A percentile compares a stretch with the other conserved stretches of the same genome.
phyloP scores from a whole-genome alignment of 1,139 yeast genomes.

The Hansenula lynferdii region DNA sequence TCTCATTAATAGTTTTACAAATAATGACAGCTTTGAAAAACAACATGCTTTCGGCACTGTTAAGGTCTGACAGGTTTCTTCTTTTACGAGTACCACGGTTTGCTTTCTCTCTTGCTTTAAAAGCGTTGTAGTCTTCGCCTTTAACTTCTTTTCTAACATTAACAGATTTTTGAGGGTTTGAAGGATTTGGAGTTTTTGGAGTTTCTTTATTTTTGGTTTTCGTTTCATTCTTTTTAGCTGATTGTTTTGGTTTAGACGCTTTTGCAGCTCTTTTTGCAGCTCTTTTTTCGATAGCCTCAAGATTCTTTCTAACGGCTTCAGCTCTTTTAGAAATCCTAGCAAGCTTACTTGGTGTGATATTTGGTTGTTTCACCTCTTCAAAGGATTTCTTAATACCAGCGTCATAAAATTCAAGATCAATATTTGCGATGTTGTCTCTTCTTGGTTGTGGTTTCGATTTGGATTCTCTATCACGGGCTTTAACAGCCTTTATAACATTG shows the following conservation, averaged over 20 bases:
- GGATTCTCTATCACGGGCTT: no score
- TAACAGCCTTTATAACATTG: background rate
- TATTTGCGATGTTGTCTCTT: constrained; percentile 11
- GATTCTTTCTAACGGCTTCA: no score
- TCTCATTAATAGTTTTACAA: constrained; percentile 47
- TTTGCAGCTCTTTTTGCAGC: background rate
- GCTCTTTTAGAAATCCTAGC: no score
- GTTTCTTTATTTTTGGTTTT: no score
- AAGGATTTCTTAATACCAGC: background rate
- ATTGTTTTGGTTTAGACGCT: no score
- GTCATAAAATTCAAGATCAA: constrained; percentile 21
- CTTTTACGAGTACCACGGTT: constrained; percentile 4
- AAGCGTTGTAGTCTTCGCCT: background rate
- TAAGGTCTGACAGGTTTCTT: constrained; percentile 20
- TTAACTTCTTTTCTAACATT: constrained; percentile 1
- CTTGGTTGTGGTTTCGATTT: background rate
- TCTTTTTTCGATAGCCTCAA: background rate
- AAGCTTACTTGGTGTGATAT: no score
- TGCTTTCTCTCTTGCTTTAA: background rate
- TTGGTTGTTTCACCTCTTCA: no score
- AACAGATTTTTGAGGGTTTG: background rate
- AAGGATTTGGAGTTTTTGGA: no score
- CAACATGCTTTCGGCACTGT: constrained; percentile 40
- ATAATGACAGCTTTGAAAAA: constrained; percentile 59
- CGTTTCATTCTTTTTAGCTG: no score